These are phyloP conservation scores for Psilocybe tampanensis DNA, from an alignment of 768 basidiomycete genomes.

Conservation along the genomic window DNA sequence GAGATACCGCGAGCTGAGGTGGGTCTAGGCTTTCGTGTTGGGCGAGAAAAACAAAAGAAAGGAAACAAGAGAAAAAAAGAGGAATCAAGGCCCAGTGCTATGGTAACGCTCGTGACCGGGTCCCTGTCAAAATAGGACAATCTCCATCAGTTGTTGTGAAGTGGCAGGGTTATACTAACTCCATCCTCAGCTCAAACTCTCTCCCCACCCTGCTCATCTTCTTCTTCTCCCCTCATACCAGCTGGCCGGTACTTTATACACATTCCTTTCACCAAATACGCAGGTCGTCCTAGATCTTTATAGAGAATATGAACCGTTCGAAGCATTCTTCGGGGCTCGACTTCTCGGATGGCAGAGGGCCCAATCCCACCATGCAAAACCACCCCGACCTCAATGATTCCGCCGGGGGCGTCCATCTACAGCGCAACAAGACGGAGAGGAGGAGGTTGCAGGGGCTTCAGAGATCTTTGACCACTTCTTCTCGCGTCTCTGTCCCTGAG, in stretches of 20 bases:
- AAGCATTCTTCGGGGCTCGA: slow-evolving; percentile 67
- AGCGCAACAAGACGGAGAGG: slow-evolving; percentile 87
- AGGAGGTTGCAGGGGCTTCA: slow-evolving; percentile 84
- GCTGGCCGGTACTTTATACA: slow-evolving; percentile 51
- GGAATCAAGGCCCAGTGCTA: slow-evolving; percentile 20
- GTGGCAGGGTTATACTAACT: slow-evolving; percentile 14
- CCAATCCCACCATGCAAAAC: slow-evolving; percentile 45
- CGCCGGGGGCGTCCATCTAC: slow-evolving; percentile 48
- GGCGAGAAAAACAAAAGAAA: neutral
- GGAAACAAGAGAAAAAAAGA: slow-evolving; percentile 2
- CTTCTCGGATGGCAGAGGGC: slow-evolving; percentile 57
- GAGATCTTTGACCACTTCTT: slow-evolving; percentile 47
- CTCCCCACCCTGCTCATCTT: slow-evolving; percentile 7
- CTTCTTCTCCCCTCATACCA: slow-evolving; percentile 35
- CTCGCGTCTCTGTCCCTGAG: slow-evolving; percentile 25
- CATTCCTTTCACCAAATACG: slow-evolving; percentile 38
- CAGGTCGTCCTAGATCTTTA: slow-evolving; percentile 38
- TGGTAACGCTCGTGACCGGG: slow-evolving; percentile 20
- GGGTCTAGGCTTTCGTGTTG: neutral
- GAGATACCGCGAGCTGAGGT: slow-evolving; percentile 3
- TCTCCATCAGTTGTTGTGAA: slow-evolving; percentile 18
- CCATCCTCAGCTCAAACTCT: slow-evolving; percentile 8
- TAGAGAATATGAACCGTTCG: slow-evolving; percentile 45
- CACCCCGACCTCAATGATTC: slow-evolving; percentile 48
- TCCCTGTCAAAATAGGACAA: slow-evolving; percentile 11